Conservation (phyloP, 2,329 filamentous ascomycete species). For the Beauveria sp. region DNA sequence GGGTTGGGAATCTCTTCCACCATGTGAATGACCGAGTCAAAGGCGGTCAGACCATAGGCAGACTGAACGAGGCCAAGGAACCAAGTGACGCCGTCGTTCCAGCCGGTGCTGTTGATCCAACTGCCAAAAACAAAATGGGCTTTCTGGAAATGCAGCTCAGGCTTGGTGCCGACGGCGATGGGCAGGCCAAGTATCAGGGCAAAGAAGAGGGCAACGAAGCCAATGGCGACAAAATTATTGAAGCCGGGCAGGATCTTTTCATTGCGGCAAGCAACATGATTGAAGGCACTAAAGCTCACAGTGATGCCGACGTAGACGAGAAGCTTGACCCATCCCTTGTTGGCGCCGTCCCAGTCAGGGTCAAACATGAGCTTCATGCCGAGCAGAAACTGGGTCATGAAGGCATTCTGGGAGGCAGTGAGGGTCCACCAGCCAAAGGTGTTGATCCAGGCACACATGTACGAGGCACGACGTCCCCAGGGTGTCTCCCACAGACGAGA, state of each 20-base stretch:
- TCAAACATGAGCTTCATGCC: slow-evolving; percentile 49
- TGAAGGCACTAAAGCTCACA: slow-evolving; percentile 38
- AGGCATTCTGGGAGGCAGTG: slow-evolving; percentile 46
- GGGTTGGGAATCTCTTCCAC: slow-evolving; percentile 49
- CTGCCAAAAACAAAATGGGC: slow-evolving; percentile 43
- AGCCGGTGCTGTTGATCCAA: slow-evolving; percentile 41
- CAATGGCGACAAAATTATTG: slow-evolving; percentile 48
- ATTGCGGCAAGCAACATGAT: slow-evolving; percentile 41
- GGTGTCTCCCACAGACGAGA: slow-evolving; percentile 27
- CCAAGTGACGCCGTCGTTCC: slow-evolving; percentile 48
- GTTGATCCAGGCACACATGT: slow-evolving; percentile 54
- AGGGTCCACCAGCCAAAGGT: slow-evolving; percentile 53
- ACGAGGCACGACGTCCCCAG: slow-evolving; percentile 41
- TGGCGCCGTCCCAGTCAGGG: slow-evolving; percentile 35
- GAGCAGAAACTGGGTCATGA: slow-evolving; percentile 50
- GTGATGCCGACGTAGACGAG: slow-evolving; percentile 47
- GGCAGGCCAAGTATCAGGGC: slow-evolving; percentile 43
- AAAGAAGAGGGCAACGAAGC: slow-evolving; percentile 44
- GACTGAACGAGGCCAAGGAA: slow-evolving; percentile 50
- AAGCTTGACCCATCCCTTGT: slow-evolving; percentile 45
- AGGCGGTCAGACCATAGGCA: slow-evolving; percentile 48
- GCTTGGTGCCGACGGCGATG: slow-evolving; percentile 40
- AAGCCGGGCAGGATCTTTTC: slow-evolving; percentile 35
- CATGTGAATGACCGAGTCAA: slow-evolving; percentile 52
- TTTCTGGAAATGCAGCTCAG: slow-evolving; percentile 37